phyloP scores from a whole-genome alignment of 495 filamentous ascomycete genomes.

The Podospora tetraspora region DNA sequence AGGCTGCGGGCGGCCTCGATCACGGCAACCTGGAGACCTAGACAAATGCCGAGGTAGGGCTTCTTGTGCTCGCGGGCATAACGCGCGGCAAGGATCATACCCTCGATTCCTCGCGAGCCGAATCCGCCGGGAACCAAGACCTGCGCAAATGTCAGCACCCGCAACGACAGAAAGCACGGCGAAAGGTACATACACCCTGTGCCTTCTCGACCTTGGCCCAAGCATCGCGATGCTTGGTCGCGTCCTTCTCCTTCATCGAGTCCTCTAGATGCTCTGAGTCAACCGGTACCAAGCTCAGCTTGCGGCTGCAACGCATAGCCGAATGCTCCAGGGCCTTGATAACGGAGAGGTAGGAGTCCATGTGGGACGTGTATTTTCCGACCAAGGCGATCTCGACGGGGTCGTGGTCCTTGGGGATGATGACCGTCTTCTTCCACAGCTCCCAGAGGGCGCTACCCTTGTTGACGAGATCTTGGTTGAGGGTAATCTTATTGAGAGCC shows the following conservation, averaged over 20 bases:
- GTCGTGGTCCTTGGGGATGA: constrained; percentile 43
- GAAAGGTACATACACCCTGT: constrained; percentile 11
- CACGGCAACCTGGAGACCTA: constrained; percentile 92
- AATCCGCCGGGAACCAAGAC: constrained; percentile 74
- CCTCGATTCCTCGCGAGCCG: constrained; percentile 71
- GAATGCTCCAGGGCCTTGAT: constrained; percentile 84
- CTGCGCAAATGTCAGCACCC: not conserved
- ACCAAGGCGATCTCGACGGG: constrained; percentile 80
- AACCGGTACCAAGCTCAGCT: constrained; percentile 76
- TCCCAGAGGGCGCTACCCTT: constrained; percentile 46
- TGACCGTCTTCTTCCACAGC: constrained; percentile 64
- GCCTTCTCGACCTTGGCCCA: constrained; percentile 63
- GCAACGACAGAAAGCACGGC: not conserved
- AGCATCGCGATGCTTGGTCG: constrained; percentile 77
- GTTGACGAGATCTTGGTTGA: not conserved
- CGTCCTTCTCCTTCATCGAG: constrained; percentile 48
- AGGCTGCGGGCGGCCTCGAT: constrained; percentile 81
- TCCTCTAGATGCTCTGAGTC: constrained; percentile 79
- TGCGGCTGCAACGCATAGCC: constrained; percentile 76
- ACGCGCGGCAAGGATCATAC: constrained; percentile 78
- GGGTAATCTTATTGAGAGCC: constrained; percentile 25
- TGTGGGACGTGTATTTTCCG: constrained; percentile 80
- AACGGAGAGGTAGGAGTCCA: constrained; percentile 75
- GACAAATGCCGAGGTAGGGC: constrained; percentile 87
- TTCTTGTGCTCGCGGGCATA: constrained; percentile 77